Base-by-base conservation (phyloP, 108 stramenopile genomes). In the Nannochloropsis salina region DNA sequence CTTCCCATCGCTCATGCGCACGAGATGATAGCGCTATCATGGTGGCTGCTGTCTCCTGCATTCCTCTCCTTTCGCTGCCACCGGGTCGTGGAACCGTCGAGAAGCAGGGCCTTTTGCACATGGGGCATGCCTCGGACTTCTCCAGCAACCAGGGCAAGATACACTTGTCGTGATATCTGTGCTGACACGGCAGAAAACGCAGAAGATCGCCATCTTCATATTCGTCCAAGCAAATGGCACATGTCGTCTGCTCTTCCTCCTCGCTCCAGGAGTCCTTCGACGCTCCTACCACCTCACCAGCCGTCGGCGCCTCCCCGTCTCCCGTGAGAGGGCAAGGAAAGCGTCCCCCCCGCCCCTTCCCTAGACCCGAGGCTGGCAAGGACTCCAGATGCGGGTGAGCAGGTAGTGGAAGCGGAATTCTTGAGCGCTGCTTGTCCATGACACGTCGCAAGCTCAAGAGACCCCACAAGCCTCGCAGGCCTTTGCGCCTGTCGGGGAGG, bases 101-200 rank as follows among this genome's bases (percentile, higher is more conserved):
- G 61, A 74, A 74, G n/a, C 61, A 74, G n/a, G 61, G 61, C n/a
- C 42, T 44, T 86, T 94, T 94, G 44, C 87, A 88, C 87, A 88
- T 84, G 31, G 87, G 87, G 43, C 87, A 88, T 1, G 87, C 84
- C 20, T 81, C 86, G 83, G 86, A 87, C 82, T 84, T 87, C 18
- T 84, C 86, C 20, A 86, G 84, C 8, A 88, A 84, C 87, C 87
- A 88, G 83, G 86, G 87, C 22, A 86, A 84, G 15, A 88, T 88
- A 42, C 87, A 88, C 10, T 84, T 43, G 83, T 86, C 42, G 86
- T 88, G 87, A 10, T 84, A 88, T 22, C 83, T 41, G 86, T 88
- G 87, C 20, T 84, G 83, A 86, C 87, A 88, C 18, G 87, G 87
- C 44, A 88, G 87, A 8, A 44, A 83, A 4, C 86, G 86, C 83